Evolutionary conservation across 441 rosid genomes (phyloP), one percentile per base, ranked within the genome.

Genomic region (Euphorbia corollata): DNA sequence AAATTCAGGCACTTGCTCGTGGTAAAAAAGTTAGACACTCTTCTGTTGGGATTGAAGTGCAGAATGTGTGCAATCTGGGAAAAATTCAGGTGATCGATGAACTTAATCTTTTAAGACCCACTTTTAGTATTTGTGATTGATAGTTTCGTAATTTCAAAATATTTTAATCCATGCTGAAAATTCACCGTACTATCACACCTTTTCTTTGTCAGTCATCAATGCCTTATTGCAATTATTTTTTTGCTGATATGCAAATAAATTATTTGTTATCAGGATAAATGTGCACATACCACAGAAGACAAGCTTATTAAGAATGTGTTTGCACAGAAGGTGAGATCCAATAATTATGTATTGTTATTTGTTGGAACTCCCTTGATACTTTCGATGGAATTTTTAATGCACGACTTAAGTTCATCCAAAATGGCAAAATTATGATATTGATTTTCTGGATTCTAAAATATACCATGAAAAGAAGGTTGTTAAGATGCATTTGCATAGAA

Each of bases 1-100:
- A 86, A 80, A 72, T 93, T 85, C 99, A 93, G 78, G 74, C 83
- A 10, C 73, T 91, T 56, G 90, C 85, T 60, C 96, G 99, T 65
- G 89, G 90, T 59, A 80, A 61, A 71, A 76, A 72, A 75, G 85
- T 83, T 68, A 79, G 92, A 75, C 61, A 70, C 36, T 84, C 83
- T 58, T 76, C 79, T 32, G 64, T 71, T 53, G 83, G 73, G 16
- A 61, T 67, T 68, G 82, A 81, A 65, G 70, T 75, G 63, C 85
- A 69, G 63, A 79, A 76, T 47, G 65, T 73, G 51, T 61, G 72
- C 68, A 75, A 64, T 61, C 59, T 58, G 60, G 82, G 69, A 74
- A 68, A 59, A 58, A 38, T 73, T 76, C 76, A 38, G 90, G 83
- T 83, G 69, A 55, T 74, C 70, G 22, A 22, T 61, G 10, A 38